Evolutionary conservation across 495 filamentous ascomycete species (phyloP).

Genomic region (Daldinia grandis): DNA sequence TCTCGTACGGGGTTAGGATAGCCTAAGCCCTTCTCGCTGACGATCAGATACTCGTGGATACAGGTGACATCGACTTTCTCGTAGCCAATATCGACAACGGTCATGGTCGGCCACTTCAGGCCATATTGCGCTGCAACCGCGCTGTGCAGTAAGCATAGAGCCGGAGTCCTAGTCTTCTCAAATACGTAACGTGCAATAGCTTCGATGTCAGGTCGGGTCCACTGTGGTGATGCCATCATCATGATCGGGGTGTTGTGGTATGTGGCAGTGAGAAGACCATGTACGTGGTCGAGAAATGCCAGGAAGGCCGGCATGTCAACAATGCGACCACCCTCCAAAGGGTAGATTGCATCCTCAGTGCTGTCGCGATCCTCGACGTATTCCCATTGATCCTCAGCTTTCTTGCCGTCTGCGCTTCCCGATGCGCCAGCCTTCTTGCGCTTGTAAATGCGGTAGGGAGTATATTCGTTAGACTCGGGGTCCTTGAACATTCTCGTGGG

Average conservation of each 20-base stretch:
- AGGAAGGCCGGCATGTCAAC: constrained; percentile 90
- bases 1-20: constrained; percentile 62
- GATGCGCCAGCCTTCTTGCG: constrained; percentile 64
- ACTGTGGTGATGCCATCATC: constrained; percentile 83
- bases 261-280: constrained; percentile 84
- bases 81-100: constrained; percentile 87
- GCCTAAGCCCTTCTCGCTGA: constrained; percentile 51
- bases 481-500: constrained; percentile 93
- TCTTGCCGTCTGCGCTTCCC: constrained; percentile 27
- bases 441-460: constrained; percentile 82
- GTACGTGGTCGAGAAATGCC: constrained; percentile 85
- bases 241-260: constrained; percentile 92
- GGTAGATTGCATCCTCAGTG: constrained; percentile 88
- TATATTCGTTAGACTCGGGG: constrained; percentile 79
- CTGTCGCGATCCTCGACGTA: constrained; percentile 90
- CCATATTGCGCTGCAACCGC: constrained; percentile 85
- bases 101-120: constrained; percentile 76
- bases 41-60: constrained; percentile 77
- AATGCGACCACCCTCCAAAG: constrained; percentile 81
- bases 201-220: constrained; percentile 85
- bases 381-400: constrained; percentile 55
- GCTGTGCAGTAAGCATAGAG: constrained; percentile 84
- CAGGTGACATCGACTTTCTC: constrained; percentile 92
- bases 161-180: constrained; percentile 94
- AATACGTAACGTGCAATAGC: constrained; percentile 89